A percentile compares a stretch with the other conserved stretches of the same genome.
Evolutionary conservation across 2,329 filamentous ascomycete species (phyloP).

Genomic region (Paracamarosporium sp.): DNA sequence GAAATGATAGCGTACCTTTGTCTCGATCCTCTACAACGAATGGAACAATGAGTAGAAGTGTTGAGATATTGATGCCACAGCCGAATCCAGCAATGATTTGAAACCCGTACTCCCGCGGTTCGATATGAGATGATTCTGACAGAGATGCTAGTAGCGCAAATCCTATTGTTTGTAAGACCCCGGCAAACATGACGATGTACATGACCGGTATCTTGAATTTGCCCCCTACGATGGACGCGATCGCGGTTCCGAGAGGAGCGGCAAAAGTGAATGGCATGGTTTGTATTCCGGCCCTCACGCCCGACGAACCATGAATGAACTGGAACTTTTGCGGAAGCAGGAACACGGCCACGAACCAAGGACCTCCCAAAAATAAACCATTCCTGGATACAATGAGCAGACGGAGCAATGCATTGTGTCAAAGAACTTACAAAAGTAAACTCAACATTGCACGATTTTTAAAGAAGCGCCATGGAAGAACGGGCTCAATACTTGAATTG

Average conservation of each 20-base stretch:
- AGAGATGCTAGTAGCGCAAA: slow-evolving; percentile 12
- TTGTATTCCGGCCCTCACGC: slow-evolving; percentile 11
- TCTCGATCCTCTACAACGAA: slow-evolving; percentile 11
- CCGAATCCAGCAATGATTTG: slow-evolving; percentile 20
- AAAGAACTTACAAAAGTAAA: slow-evolving; percentile 15
- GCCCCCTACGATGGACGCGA: not conserved
- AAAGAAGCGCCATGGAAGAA: slow-evolving; percentile 18
- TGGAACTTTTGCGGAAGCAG: slow-evolving; percentile 14
- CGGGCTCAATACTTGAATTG: slow-evolving; percentile 4
- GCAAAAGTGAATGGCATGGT: slow-evolving; percentile 16
- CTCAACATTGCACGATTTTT: slow-evolving; percentile 10
- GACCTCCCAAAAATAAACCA: slow-evolving; percentile 4
- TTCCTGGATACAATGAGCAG: not conserved
- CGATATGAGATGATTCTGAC: slow-evolving; percentile 1
- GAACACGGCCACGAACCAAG: slow-evolving; percentile 9
- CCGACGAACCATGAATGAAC: slow-evolving; percentile 4
- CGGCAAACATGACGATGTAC: slow-evolving; percentile 6
- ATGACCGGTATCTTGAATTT: slow-evolving; percentile 11
- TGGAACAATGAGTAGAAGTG: slow-evolving; percentile 8
- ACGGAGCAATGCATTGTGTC: not conserved
- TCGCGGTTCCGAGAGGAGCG: slow-evolving; percentile 5
- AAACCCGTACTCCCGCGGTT: slow-evolving; percentile 10
- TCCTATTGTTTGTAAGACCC: slow-evolving; percentile 11
- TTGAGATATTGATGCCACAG: slow-evolving; percentile 11
- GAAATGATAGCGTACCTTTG: slow-evolving; percentile 6